Base-by-base conservation (phyloP, 1,284 basidiomycete species). In the Mycosarcoma mackinlayi region DNA sequence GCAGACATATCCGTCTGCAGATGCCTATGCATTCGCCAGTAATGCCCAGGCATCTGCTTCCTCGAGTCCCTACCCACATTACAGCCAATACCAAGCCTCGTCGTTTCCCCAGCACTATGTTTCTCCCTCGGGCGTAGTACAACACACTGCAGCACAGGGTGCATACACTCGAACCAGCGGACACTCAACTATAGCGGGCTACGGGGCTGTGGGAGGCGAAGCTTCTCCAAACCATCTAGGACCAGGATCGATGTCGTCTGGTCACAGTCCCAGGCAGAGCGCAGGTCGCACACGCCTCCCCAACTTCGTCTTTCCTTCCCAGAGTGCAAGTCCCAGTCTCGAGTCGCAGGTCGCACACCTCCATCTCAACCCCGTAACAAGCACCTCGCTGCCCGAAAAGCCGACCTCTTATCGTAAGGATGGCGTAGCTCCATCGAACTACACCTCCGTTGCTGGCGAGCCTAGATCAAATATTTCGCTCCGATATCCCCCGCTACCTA, bases 401-500 rank as follows among this genome's bases (percentile, higher is more conserved):
- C 51, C 40, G 4, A n/a, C n/a, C n/a, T n/a, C n/a, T n/a, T n/a
- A n/a, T n/a, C n/a, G n/a, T n/a, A n/a, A n/a, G n/a, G n/a, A n/a
- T n/a, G n/a, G n/a, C n/a, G n/a, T n/a, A n/a, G n/a, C n/a, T n/a
- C n/a, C n/a, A n/a, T n/a, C n/a, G n/a, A n/a, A n/a, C n/a, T n/a
- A n/a, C n/a, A n/a, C n/a, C n/a, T n/a, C 33, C 1, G 10, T 25
- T 7, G 34, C 18, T 18, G 46, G 21, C 11, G 37, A 41, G 6
- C 6, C 6, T 33, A 27, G 48, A 19, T 71, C 68, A 1, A 48
- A 62, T 10, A 56, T 67, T 14, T 58, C 69, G 14, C 60, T 67
- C 1, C 42, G 69, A 21, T 72, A 72, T 37, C 69, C 69, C n/a
- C 39, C 47, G 1, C 31, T 72, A 13, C 60, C 60, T 1, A 11